Conservation (phyloP, 192 early-diverging fungal genomes). For the Chytriomyces hyalinus region DNA sequence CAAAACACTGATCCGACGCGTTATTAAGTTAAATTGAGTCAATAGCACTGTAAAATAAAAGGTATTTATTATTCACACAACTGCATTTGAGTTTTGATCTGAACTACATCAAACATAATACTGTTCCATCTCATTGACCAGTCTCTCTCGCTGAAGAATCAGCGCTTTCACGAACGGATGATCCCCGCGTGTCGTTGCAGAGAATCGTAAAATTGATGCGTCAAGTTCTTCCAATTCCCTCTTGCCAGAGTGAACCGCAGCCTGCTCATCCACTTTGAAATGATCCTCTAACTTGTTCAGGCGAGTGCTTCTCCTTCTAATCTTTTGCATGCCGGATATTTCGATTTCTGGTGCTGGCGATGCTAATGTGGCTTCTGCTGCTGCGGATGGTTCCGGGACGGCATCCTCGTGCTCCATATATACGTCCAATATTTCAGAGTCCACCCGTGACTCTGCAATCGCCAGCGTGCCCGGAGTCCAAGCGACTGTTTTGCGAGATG, state of each 20-base stretch:
- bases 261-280: neutral
- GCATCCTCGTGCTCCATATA: neutral
- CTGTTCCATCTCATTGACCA: constrained; percentile 11
- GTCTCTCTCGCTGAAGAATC: neutral
- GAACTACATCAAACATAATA: too few species aligned
- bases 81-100: too few species aligned
- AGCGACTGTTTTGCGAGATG: neutral
- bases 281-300: neutral
- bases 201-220: neutral
- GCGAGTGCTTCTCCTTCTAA: neutral
- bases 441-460: constrained; percentile 6
- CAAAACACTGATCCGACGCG: too few species aligned
- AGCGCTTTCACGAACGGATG: constrained; percentile 18
- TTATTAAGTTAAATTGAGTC: too few species aligned
- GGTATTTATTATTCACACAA: too few species aligned
- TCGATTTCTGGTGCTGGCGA: neutral
- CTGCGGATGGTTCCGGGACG: neutral
- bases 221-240: constrained; percentile 6
- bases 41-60: too few species aligned
- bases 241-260: neutral
- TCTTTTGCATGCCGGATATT: constrained; percentile 8
- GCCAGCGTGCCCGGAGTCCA: neutral
- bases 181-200: neutral
- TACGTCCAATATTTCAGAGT: neutral
- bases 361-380: neutral